Evolutionary conservation across 352 stramenopile species (phyloP).

Genomic region (Phytophthora rubi): DNA sequence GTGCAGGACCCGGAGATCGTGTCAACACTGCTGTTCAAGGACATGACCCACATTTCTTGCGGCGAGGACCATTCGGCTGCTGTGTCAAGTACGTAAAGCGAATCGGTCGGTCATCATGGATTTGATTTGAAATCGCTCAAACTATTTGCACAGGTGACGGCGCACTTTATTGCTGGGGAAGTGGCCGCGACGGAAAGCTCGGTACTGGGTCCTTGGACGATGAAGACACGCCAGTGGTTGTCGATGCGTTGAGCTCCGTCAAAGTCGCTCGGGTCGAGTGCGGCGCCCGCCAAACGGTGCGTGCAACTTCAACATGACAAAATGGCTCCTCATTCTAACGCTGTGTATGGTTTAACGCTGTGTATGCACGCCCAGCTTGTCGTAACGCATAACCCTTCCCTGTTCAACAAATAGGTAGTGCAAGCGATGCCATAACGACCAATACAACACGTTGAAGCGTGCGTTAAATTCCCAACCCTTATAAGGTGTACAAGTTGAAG

Average conservation of each 20-base stretch:
- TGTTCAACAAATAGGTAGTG: slow-evolving; percentile 5
- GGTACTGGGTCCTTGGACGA: slow-evolving; percentile 67
- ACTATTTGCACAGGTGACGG: slow-evolving; percentile 48
- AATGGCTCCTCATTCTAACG: not conserved
- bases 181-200: slow-evolving; percentile 68
- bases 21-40: slow-evolving; percentile 49
- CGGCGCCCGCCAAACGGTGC: slow-evolving; percentile 65
- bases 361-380: slow-evolving; percentile 29
- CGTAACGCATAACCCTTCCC: slow-evolving; percentile 53
- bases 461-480: not conserved
- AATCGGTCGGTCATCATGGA: not conserved
- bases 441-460: not conserved
- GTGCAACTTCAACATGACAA: slow-evolving; percentile 21
- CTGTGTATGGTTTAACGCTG: not conserved
- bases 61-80: slow-evolving; percentile 73
- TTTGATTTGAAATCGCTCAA: slow-evolving; percentile 6
- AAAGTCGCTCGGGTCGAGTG: slow-evolving; percentile 62
- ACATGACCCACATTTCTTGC: slow-evolving; percentile 58
- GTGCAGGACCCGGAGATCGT: slow-evolving; percentile 57
- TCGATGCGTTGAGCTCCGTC: slow-evolving; percentile 66
- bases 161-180: slow-evolving; percentile 74
- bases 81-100: slow-evolving; percentile 59
- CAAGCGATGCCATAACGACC: not conserved
- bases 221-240: slow-evolving; percentile 51
- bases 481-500: not conserved